Base-by-base conservation (phyloP, 2,329 filamentous ascomycete species). In the Alternaria longipes region DNA sequence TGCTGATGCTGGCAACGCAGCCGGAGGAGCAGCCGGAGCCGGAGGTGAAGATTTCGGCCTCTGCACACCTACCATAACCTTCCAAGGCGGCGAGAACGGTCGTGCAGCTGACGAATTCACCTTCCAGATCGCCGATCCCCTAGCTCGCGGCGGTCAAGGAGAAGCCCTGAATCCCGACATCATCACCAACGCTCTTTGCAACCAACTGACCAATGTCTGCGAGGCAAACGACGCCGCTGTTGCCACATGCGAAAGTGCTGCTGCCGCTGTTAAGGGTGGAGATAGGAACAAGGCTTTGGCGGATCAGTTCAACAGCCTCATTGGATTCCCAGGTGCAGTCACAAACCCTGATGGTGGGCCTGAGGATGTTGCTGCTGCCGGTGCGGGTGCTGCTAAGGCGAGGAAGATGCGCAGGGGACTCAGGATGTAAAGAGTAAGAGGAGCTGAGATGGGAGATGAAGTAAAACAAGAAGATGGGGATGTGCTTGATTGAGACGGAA, bases 81-180 rank as follows among this genome's bases (percentile, higher is more conserved):
- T 87, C 78, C 81, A 85, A 69, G 81, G 82, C 46, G 86, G 86
- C 14, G 83, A 85, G 1, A 68, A 79, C 50, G 83, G 83, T 18
- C 85, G 86, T 56, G 74, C 80, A 8, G 82, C 82, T 20, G 82
- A 81, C 57, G 89, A 90, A 77, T 87, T 85, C 78, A 90, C 89
- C 52, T 91, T 91, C 85, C 87, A 89, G 77, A 85, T 90, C 53
- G 84, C 84, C 49, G 89, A 91, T 74, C 80, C 86, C 8, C 79
- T 86, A 18, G 84, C 90, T 59, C 83, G 83, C 66, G 81, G 87
- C 72, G 86, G 85, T 53, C 89, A 91, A 78, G 79, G 87, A 70
- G 89, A 91, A 74, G 88, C 89, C 8, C 82, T 91, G 46, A 91
- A 91, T 85, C 89, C 89, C 58, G 86, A 87, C 81, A 91, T 91